Base-by-base conservation (phyloP, 2,329 filamentous ascomycete genomes). In the Paecilomyces fulvus region DNA sequence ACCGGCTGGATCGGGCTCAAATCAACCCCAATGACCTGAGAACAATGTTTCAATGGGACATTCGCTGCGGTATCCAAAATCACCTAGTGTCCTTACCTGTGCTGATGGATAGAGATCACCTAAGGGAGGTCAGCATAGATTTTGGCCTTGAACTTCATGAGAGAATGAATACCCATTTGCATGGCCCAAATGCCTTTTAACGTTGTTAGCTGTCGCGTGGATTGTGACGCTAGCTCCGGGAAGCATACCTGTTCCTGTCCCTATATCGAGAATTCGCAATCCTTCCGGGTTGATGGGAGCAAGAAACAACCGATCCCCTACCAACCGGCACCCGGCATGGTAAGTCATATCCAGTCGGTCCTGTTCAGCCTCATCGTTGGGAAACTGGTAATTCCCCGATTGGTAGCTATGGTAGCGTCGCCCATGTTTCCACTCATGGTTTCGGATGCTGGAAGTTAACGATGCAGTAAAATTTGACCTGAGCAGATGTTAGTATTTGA, bases 1-100 rank as follows among this genome's bases (percentile, higher is more conserved):
- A 56, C 37, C 30, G 62, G 63, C 49, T 66, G 64, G 30, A 63
- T 67, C 12, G 64, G 58, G 14, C 58, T 62, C 10, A 67, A 51
- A 56, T 64, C 65, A 21, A 61, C 63, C 9, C 63, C 63, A 61
- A 65, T 4, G 17, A 49, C 21, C 46, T 37, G n/a, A n/a, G n/a
- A n/a, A n/a, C 3, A n/a, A 37, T 10, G 3, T n/a, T 10, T 37
- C n/a, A 37, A n/a, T 3, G 31, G 31, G 10, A n/a, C 2, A 37
- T 21, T 21, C 21, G 21, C 3, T 21, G 21, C 21, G 46, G 9
- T 49, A n/a, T 23, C 21, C 21, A 49, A 23, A 49, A 49, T 12
- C 14, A n/a, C 21, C 46, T 20, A 10, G 4, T 49, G 3, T n/a
- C 21, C 46, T 49, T 23, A 49, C 46, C 46, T 49, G 12, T 49